Evolutionary conservation across 306 rosid species (phyloP).

Genomic region (Macrotyloma uniflorum): DNA sequence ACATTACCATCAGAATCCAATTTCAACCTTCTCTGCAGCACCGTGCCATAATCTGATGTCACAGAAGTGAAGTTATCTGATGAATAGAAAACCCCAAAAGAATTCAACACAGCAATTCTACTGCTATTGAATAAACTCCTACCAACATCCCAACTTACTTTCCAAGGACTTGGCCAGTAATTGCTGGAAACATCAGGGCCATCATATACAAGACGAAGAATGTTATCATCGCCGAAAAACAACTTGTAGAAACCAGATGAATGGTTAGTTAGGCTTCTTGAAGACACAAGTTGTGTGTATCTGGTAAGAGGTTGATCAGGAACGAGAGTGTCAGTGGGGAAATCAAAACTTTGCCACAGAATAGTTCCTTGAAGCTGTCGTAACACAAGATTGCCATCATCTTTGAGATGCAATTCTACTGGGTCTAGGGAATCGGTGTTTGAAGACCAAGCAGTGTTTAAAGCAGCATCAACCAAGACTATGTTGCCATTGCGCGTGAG

Average conservation of each 20-base stretch:
- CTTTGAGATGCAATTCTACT: constrained; percentile 21
- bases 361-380: neutral
- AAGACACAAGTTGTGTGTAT: constrained; percentile 29
- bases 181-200: constrained; percentile 33
- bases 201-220: constrained; percentile 35
- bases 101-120: constrained; percentile 19
- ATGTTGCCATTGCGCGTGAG: constrained; percentile 37
- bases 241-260: constrained; percentile 45
- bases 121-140: constrained; percentile 31
- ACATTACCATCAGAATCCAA: constrained; percentile 46
- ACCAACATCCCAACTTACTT: neutral
- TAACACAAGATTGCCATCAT: constrained; percentile 53
- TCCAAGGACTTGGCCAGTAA: constrained; percentile 37
- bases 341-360: constrained; percentile 55
- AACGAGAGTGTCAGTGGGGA: constrained; percentile 54
- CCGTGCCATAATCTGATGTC: constrained; percentile 38
- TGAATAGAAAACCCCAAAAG: constrained; percentile 14
- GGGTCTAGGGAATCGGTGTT: neutral
- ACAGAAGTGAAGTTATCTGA: neutral
- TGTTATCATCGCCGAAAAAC: constrained; percentile 26
- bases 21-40: constrained; percentile 31
- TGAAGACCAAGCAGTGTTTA: neutral
- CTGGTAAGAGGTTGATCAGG: constrained; percentile 45
- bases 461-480: constrained; percentile 34
- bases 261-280: constrained; percentile 31